Evolutionary conservation across 805 yeast species (phyloP).

Genomic region (Barnettozyma sp.): DNA sequence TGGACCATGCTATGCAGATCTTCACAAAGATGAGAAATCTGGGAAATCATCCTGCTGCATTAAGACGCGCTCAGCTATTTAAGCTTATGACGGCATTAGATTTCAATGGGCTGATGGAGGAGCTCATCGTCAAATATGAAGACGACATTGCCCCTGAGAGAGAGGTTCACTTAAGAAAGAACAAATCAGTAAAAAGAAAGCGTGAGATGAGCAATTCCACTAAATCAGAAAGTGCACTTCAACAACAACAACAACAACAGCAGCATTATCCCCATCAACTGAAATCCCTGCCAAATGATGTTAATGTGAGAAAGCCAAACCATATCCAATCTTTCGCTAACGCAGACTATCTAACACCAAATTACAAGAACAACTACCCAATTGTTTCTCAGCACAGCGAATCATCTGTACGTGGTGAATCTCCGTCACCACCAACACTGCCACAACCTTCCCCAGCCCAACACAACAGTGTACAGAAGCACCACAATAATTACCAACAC

Average conservation of each 20-base stretch:
- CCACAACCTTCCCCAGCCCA: too few relatives aligned
- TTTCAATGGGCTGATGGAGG: slow-evolving; percentile 57
- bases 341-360: slow-evolving; percentile 1
- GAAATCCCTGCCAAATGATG: slow-evolving; percentile 3
- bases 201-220: too few relatives aligned
- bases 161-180: too few relatives aligned
- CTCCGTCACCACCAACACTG: too few relatives aligned
- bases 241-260: too few relatives aligned
- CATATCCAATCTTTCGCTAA: too few relatives aligned
- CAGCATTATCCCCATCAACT: too few relatives aligned
- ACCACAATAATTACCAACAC: too few relatives aligned
- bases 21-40: slow-evolving; percentile 70
- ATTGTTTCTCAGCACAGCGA: slow-evolving; percentile 12
- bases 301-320: too few relatives aligned
- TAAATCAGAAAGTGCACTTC: slow-evolving; percentile 1
- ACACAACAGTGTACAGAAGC: too few relatives aligned
- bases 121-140: slow-evolving; percentile 49
- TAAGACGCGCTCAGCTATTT: slow-evolving; percentile 63
- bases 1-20: slow-evolving; percentile 64
- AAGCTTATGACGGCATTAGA: slow-evolving; percentile 60
- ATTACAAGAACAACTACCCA: slow-evolving; percentile 1
- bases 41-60: slow-evolving; percentile 76
- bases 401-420: slow-evolving; percentile 14
- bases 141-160: slow-evolving; percentile 26
- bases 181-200: too few relatives aligned